Percentiles rank a stretch among this genome's conserved stretches.
Conservation (phyloP, 2,329 filamentous ascomycete genomes). For the Epichloe gansuensis region DNA sequence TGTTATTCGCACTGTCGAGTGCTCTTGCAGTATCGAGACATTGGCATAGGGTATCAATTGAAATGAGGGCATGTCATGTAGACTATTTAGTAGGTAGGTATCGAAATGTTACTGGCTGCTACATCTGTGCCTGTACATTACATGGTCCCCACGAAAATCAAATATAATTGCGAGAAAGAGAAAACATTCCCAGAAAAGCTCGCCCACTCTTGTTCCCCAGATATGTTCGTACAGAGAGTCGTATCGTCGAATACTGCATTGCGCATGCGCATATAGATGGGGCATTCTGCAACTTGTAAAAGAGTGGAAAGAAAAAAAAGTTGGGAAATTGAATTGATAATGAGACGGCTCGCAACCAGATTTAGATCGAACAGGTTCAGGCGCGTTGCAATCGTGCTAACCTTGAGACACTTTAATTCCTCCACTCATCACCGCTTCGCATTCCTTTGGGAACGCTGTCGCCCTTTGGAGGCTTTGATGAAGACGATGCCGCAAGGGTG, state of each 20-base stretch:
- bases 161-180: background rate
- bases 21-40: background rate
- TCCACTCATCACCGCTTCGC: constrained; percentile 36
- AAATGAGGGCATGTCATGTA: too few relatives aligned
- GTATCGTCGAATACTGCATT: background rate
- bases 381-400: too few relatives aligned
- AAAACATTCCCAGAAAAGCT: background rate
- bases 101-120: background rate
- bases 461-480: constrained; percentile 14
- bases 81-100: background rate
- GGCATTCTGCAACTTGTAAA: background rate
- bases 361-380: too few relatives aligned
- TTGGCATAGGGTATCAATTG: too few relatives aligned
- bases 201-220: background rate
- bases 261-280: background rate
- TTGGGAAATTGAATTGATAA: background rate
- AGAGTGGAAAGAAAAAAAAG: background rate
- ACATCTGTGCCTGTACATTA: background rate
- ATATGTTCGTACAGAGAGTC: background rate
- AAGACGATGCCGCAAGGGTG: constrained; percentile 11
- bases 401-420: constrained; percentile 17
- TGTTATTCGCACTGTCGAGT: background rate
- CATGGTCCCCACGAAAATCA: background rate
- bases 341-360: too few relatives aligned
- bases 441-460: constrained; percentile 25